These are phyloP conservation scores for Ogataea trehalophila DNA, from an alignment of 805 yeast species.

Conservation along the genomic window DNA sequence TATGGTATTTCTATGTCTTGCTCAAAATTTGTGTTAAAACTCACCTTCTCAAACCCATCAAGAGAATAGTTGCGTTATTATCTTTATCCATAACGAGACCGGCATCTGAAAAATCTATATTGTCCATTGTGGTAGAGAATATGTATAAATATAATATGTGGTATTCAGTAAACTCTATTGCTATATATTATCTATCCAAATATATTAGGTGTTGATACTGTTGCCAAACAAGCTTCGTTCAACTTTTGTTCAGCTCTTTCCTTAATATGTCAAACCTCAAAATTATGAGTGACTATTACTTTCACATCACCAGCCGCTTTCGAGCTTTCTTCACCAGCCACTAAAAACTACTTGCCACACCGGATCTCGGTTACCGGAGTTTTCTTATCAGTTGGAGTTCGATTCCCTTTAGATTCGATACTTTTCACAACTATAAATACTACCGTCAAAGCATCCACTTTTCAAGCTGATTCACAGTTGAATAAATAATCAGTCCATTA, in stretches of 20 bases:
- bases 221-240: too few species aligned
- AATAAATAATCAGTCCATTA: too few species aligned
- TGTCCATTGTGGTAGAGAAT: conserved; percentile 2
- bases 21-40: conserved; percentile 11
- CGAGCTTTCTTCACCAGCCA: too few species aligned
- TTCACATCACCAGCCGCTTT: too few species aligned
- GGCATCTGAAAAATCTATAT: conserved; percentile 15
- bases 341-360: background rate
- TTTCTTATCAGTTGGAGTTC: background rate
- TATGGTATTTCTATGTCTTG: background rate
- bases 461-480: background rate
- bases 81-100: conserved; percentile 35
- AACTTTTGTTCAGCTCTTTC: too few species aligned
- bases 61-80: conserved; percentile 71
- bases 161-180: too few species aligned
- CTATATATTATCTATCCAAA: too few species aligned
- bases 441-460: background rate
- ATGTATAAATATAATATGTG: too few species aligned
- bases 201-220: too few species aligned
- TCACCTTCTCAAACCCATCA: conserved; percentile 79
- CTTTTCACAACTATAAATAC: too few species aligned
- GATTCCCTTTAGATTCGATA: background rate
- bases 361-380: conserved; percentile 1
- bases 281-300: too few species aligned
- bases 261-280: too few species aligned